A percentile compares a stretch with the other conserved stretches of the same genome.
phyloP scores from a whole-genome alignment of 768 basidiomycete species.

The Tremella fuciformis region DNA sequence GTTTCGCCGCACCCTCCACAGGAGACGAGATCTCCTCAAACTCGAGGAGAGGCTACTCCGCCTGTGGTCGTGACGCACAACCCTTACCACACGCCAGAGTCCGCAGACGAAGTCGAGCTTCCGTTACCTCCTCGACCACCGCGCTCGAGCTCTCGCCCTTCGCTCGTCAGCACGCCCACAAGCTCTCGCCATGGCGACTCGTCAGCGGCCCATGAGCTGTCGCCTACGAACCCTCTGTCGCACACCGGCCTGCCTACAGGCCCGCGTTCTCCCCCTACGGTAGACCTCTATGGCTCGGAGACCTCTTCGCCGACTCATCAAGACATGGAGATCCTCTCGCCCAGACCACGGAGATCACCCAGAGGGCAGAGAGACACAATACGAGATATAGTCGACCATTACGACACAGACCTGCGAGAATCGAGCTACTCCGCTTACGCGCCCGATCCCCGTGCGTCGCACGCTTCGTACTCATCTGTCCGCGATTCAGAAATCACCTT shows the following conservation, averaged over 20 bases:
- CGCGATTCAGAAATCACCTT: slow-evolving; percentile 5
- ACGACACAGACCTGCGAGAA: slow-evolving; percentile 13
- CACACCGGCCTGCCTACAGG: too few species aligned
- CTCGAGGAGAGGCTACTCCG: not conserved
- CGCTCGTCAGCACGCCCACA: not conserved
- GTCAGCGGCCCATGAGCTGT: too few species aligned
- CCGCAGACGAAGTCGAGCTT: slow-evolving; percentile 3
- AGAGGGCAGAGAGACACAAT: slow-evolving; percentile 23
- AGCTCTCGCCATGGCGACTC: slow-evolving; percentile 3
- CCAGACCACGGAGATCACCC: slow-evolving; percentile 11
- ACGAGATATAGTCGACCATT: slow-evolving; percentile 23
- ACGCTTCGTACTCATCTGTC: not conserved
- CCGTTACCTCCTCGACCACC: not conserved
- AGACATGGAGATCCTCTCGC: slow-evolving; percentile 12
- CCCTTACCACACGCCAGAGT: slow-evolving; percentile 13
- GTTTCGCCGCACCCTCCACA: slow-evolving; percentile 17
- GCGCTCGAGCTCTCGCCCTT: not conserved
- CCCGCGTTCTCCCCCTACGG: too few species aligned
- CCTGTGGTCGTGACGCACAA: not conserved
- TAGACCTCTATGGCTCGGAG: not conserved
- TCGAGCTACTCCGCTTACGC: slow-evolving; percentile 9
- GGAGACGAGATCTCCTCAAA: not conserved
- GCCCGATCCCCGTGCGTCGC: not conserved
- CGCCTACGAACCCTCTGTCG: too few species aligned
- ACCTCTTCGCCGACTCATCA: slow-evolving; percentile 12